A percentile compares a stretch with the other conserved stretches of the same genome.
Conservation (phyloP, 768 basidiomycete genomes). For the Lactifluus hygrophoroides region DNA sequence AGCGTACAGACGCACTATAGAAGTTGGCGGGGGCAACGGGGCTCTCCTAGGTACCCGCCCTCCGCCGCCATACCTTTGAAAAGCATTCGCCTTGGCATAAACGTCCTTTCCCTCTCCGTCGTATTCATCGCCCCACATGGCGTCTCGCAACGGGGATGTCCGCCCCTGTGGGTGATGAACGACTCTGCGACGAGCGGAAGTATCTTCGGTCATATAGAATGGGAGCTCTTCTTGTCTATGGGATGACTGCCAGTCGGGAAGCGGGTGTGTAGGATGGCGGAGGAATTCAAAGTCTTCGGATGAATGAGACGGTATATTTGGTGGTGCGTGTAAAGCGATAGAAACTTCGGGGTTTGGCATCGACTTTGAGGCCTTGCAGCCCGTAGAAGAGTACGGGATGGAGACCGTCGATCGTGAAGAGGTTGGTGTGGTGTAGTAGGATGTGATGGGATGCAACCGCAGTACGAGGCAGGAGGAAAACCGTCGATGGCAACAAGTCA, state of each 20-base stretch:
- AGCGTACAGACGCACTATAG: constrained; percentile 25
- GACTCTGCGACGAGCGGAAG: constrained; percentile 37
- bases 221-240: constrained; percentile 37
- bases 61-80: constrained; percentile 34
- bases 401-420: not conserved
- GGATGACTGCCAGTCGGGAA: constrained; percentile 22
- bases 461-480: not conserved
- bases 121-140: constrained; percentile 29
- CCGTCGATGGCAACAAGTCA: not conserved
- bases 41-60: constrained; percentile 46
- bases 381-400: not conserved
- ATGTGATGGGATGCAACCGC: not conserved
- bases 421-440: not conserved
- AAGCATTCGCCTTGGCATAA: constrained; percentile 36
- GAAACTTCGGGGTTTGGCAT: constrained; percentile 61
- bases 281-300: constrained; percentile 70
- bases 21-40: constrained; percentile 55
- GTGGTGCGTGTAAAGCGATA: constrained; percentile 58
- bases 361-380: constrained; percentile 26
- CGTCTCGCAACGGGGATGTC: constrained; percentile 22
- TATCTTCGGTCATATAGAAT: constrained; percentile 45
- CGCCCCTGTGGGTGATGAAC: constrained; percentile 27
- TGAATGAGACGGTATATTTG: constrained; percentile 39
- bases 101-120: constrained; percentile 64
- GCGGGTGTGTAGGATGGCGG: constrained; percentile 41